These are phyloP conservation scores for Rostrohypoxylon terebratum DNA, from an alignment of 495 filamentous ascomycete genomes.

Conservation along the genomic window DNA sequence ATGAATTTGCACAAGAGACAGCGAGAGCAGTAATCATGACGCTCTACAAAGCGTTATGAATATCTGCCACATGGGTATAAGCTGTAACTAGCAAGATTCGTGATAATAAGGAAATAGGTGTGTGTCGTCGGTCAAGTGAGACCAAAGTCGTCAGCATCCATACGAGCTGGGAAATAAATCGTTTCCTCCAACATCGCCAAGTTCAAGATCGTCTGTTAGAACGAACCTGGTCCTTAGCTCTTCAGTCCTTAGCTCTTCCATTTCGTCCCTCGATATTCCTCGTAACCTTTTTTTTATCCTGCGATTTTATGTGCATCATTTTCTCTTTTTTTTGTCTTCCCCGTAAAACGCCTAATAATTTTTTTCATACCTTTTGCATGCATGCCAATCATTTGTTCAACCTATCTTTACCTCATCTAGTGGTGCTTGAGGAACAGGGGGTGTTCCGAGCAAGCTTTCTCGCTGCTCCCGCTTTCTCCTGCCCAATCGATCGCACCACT, in stretches of 20 bases:
- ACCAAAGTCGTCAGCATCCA: conserved; percentile 32
- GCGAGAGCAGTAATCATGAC: conserved; percentile 30
- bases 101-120: conserved; percentile 22
- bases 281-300: conserved; percentile 26
- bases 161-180: conserved; percentile 21
- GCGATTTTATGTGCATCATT: conserved; percentile 35
- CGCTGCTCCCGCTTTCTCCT: conserved; percentile 59
- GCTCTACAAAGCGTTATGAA: conserved; percentile 13
- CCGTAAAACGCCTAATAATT: conserved; percentile 36
- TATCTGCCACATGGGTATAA: conserved; percentile 40
- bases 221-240: conserved; percentile 25
- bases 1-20: conserved; percentile 26
- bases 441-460: conserved; percentile 37
- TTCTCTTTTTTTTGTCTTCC: conserved; percentile 41
- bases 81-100: conserved; percentile 38
- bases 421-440: conserved; percentile 29
- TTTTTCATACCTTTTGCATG: conserved; percentile 37
- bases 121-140: conserved; percentile 38
- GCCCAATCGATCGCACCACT: conserved; percentile 83
- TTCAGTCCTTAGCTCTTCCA: conserved; percentile 25
- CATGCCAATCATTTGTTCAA: conserved; percentile 38
- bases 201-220: conserved; percentile 23
- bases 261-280: conserved; percentile 24
- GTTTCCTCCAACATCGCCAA: conserved; percentile 29
- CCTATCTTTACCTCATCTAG: conserved; percentile 44